phyloP scores from a whole-genome alignment of 805 yeast species.

The Candida insectalens region DNA sequence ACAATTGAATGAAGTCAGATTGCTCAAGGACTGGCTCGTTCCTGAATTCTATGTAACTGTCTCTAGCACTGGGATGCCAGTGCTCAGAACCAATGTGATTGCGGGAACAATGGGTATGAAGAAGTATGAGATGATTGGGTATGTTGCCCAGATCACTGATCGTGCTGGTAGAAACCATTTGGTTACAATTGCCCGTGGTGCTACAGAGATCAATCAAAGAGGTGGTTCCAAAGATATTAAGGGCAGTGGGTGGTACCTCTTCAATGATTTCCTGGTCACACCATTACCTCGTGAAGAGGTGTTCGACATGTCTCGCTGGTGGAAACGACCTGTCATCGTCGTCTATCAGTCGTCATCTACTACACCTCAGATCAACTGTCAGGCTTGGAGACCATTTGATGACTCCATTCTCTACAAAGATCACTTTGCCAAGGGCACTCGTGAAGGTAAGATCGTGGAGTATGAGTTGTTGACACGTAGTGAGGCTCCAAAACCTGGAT shows the following conservation, averaged over 20 bases:
- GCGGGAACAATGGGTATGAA: slow-evolving; percentile 12
- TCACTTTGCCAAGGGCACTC: slow-evolving; percentile 58
- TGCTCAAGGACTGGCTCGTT: slow-evolving; percentile 47
- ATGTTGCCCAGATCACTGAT: slow-evolving; percentile 58
- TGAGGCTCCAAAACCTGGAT: slow-evolving; percentile 69
- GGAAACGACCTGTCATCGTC: slow-evolving; percentile 78
- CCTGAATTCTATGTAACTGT: slow-evolving; percentile 41
- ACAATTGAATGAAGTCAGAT: slow-evolving; percentile 43
- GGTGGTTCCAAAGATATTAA: slow-evolving; percentile 8
- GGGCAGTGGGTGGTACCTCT: slow-evolving; percentile 55
- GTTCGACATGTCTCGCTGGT: slow-evolving; percentile 55
- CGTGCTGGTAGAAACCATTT: slow-evolving; percentile 46
- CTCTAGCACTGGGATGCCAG: slow-evolving; percentile 17
- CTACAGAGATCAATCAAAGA: slow-evolving; percentile 10
- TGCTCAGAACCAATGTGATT: slow-evolving; percentile 16
- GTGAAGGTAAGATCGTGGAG: slow-evolving; percentile 50
- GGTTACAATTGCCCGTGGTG: slow-evolving; percentile 47
- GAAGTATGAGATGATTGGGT: slow-evolving; percentile 58
- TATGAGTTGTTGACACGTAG: slow-evolving; percentile 56
- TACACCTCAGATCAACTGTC: slow-evolving; percentile 31
- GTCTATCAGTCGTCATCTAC: slow-evolving; percentile 48
- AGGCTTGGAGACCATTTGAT: slow-evolving; percentile 47
- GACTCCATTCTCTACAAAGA: slow-evolving; percentile 63
- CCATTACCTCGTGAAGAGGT: slow-evolving; percentile 72
- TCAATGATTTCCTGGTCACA: slow-evolving; percentile 85